Percentiles rank a stretch among this genome's conserved stretches.
phyloP scores from a whole-genome alignment of 2,329 filamentous ascomycete species.

The Mycosphaerelloides madeirae region DNA sequence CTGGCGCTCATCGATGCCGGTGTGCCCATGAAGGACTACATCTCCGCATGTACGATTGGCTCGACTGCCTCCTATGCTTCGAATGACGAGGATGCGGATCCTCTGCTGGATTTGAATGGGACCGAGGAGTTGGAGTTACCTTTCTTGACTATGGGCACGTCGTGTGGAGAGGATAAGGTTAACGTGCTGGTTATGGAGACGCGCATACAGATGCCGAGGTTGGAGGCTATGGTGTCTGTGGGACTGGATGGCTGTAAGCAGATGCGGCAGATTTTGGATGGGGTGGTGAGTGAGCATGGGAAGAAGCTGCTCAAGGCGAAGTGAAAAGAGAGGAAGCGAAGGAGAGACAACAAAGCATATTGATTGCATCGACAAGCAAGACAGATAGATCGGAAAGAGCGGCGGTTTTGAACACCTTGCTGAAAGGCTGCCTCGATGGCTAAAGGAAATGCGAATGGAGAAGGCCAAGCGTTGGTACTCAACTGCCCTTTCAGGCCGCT shows the following conservation, averaged over 20 bases:
- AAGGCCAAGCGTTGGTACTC: no score
- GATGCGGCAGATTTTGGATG: constrained; percentile 74
- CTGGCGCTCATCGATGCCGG: constrained; percentile 91
- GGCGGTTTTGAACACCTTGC: no score
- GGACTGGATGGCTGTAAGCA: constrained; percentile 88
- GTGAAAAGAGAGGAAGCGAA: constrained; percentile 3
- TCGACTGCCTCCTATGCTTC: constrained; percentile 62
- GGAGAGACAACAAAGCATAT: neutral
- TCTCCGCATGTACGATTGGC: constrained; percentile 82
- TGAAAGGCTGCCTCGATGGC: neutral
- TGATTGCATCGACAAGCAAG: neutral
- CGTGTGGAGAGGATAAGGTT: constrained; percentile 57
- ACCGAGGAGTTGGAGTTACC: constrained; percentile 85
- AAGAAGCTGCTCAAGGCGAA: constrained; percentile 53
- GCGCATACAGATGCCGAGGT: constrained; percentile 70
- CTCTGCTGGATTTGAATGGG: constrained; percentile 72
- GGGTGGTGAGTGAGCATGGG: constrained; percentile 69
- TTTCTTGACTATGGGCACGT: constrained; percentile 76
- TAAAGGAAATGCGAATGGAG: neutral
- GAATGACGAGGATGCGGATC: constrained; percentile 68
- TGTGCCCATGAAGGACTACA: constrained; percentile 89
- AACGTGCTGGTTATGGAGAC: constrained; percentile 81
- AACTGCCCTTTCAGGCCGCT: no score
- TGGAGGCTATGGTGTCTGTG: constrained; percentile 91
- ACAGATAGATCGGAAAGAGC: no score